Evolutionary conservation across 2,329 filamentous ascomycete genomes (phyloP).

Genomic region (Microsporum canis): DNA sequence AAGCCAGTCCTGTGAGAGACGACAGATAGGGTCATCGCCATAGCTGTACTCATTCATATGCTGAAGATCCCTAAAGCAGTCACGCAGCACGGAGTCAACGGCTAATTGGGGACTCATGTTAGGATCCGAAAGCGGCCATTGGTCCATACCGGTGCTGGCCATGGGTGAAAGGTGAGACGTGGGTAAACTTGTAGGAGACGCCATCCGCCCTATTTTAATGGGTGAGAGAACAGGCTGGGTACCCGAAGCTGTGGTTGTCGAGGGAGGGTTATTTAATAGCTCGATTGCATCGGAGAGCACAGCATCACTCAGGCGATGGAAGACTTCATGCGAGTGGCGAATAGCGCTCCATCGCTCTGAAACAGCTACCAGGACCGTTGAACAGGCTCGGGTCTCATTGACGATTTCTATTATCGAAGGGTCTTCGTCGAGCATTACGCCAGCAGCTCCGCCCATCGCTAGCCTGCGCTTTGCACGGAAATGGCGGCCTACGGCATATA

Average conservation of each 20-base stretch:
- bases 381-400: slow-evolving; percentile 35
- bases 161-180: slow-evolving; percentile 4
- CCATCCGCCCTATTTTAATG: slow-evolving; percentile 8
- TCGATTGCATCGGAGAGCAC: slow-evolving; percentile 34
- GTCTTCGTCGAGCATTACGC: slow-evolving; percentile 20
- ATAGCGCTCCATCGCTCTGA: slow-evolving; percentile 35
- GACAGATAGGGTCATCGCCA: slow-evolving; percentile 21
- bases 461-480: slow-evolving; percentile 24
- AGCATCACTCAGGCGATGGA: slow-evolving; percentile 35
- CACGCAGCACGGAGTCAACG: slow-evolving; percentile 31
- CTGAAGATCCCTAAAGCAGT: slow-evolving; percentile 29
- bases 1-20: slow-evolving; percentile 28
- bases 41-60: slow-evolving; percentile 17
- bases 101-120: slow-evolving; percentile 17
- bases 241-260: slow-evolving; percentile 11
- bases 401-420: slow-evolving; percentile 36
- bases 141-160: slow-evolving; percentile 4
- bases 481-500: slow-evolving; percentile 35
- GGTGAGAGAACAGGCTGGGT: slow-evolving; percentile 1
- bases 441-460: slow-evolving; percentile 4
- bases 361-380: slow-evolving; percentile 36
- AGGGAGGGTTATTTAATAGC: slow-evolving; percentile 10
- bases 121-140: slow-evolving; percentile 8
- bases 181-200: neutral
- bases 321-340: slow-evolving; percentile 34